phyloP scores from a whole-genome alignment of 2,329 filamentous ascomycete genomes.

The Boeremia lycopersici region DNA sequence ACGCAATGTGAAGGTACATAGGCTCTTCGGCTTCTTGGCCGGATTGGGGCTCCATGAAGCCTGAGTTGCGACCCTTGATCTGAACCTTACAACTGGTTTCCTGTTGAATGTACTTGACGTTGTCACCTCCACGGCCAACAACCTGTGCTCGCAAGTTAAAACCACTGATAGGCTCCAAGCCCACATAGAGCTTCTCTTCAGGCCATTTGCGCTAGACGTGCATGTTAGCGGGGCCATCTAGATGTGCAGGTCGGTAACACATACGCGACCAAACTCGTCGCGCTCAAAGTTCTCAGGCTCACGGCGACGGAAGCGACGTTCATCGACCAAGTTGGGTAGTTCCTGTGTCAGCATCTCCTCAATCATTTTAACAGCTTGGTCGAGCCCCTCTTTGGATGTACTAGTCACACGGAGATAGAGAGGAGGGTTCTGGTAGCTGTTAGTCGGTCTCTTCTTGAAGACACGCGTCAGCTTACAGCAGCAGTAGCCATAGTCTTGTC shows the following conservation, averaged over 20 bases:
- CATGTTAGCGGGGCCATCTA: constrained; percentile 29
- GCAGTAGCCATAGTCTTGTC: constrained; percentile 98
- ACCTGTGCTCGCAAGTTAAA: constrained; percentile 97
- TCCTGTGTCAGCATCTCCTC: constrained; percentile 97
- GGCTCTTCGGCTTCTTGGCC: constrained; percentile 90
- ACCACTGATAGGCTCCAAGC: constrained; percentile 86
- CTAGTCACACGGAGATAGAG: constrained; percentile 95
- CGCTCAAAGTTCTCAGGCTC: constrained; percentile 83
- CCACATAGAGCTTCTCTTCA: constrained; percentile 90
- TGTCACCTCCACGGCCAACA: constrained; percentile 89
- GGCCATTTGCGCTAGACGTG: constrained; percentile 89
- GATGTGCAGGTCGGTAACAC: constrained; percentile 22
- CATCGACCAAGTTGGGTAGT: constrained; percentile 91
- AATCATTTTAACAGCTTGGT: constrained; percentile 84
- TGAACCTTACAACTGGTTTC: constrained; percentile 95
- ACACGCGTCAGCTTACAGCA: constrained; percentile 62
- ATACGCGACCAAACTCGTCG: constrained; percentile 87
- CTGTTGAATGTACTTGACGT: constrained; percentile 97
- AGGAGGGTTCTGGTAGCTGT: constrained; percentile 74
- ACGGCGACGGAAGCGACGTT: constrained; percentile 85
- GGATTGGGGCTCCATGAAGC: constrained; percentile 89
- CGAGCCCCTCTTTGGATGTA: constrained; percentile 87
- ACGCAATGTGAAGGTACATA: constrained; percentile 97
- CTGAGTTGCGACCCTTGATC: constrained; percentile 95
- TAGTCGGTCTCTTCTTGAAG: neutral